Base-by-base conservation (phyloP, 163 green algal species). In the Scenedesmus sp. region DNA sequence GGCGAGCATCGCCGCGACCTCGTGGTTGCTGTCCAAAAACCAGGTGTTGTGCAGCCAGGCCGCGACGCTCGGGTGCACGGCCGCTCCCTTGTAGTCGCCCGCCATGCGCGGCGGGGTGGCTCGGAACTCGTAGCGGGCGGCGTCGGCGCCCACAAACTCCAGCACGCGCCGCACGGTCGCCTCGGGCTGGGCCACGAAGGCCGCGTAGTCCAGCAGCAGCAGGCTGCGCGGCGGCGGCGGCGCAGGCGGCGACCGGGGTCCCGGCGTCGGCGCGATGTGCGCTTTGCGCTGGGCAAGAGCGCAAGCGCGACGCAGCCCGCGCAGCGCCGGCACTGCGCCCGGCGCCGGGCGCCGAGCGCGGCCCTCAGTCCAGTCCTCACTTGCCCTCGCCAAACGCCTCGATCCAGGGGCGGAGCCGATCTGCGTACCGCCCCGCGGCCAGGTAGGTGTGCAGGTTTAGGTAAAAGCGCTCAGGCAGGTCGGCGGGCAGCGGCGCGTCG, bases 141-240 rank as follows among this genome's bases (percentile, higher is more conserved):
- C 26, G 33, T 74, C 73, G n/a, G 62, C 73, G 28, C 73, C 73
- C 26, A 81, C 48, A 58, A 81, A 81, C 15, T 50, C 6, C 47
- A 81, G 50, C 50, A 65, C 73, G 53, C 89, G 15, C 1, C 60
- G 45, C 58, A 95, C 78, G 20, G 85, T 78, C 5, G 39, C 62
- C 54, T 95, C 81, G 10, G 91, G 88, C 29, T 92, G 62, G 3
- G 69, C 53, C 15, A 85, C 77, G 42, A 95, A 92, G 50, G 93
- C 85, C 15, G 80, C 57, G 77, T 94, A 94, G 63, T 95, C 87
- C 18, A 96, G 80, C 54, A 96, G 89, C 89, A 96, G 86, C 60
- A 95, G 87, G 64, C 89, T 94, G 87, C 63, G 64, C 3, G 36
- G 9, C 20, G 31, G 18, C 20, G 22, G 44, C 24, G 53, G 34